Conservation (phyloP, 2,329 filamentous ascomycete genomes). For the Botrytis sinoallii region DNA sequence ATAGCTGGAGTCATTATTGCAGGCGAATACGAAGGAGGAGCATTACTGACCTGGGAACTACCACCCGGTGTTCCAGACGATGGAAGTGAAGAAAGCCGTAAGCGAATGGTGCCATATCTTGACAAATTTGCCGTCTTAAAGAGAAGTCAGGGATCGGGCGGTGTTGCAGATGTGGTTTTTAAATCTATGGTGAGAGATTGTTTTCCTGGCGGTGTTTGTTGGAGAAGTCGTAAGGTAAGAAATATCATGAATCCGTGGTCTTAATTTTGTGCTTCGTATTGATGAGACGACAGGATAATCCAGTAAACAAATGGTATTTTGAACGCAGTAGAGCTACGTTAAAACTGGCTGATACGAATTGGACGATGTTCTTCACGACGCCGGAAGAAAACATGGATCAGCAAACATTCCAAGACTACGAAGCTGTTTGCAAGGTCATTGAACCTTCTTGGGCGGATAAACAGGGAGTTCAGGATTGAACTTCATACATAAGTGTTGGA, state of each 20-base stretch:
- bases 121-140: constrained; percentile 97
- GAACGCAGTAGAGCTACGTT: constrained; percentile 80
- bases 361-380: constrained; percentile 99
- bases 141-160: constrained; percentile 81
- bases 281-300: constrained; percentile 63
- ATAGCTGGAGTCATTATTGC: constrained; percentile 92
- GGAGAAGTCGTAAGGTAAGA: constrained; percentile 60
- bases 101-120: constrained; percentile 81
- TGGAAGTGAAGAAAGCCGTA: constrained; percentile 48
- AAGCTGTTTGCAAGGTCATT: constrained; percentile 67
- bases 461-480: constrained; percentile 55
- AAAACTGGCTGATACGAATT: constrained; percentile 78
- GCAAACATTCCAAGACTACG: constrained; percentile 63
- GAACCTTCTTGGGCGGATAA: constrained; percentile 62
- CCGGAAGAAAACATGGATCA: constrained; percentile 56
- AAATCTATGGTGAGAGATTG: constrained; percentile 90
- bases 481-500: no score
- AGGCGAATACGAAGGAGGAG: constrained; percentile 93
- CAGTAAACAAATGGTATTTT: constrained; percentile 99
- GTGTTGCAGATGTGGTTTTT: constrained; percentile 94
- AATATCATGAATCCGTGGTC: not conserved
- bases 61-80: constrained; percentile 59
- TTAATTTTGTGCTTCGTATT: not conserved
- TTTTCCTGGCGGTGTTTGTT: constrained; percentile 86
- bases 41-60: constrained; percentile 90